Conservation (phyloP, 257 asterid genomes). For the Plantago elongata region DNA sequence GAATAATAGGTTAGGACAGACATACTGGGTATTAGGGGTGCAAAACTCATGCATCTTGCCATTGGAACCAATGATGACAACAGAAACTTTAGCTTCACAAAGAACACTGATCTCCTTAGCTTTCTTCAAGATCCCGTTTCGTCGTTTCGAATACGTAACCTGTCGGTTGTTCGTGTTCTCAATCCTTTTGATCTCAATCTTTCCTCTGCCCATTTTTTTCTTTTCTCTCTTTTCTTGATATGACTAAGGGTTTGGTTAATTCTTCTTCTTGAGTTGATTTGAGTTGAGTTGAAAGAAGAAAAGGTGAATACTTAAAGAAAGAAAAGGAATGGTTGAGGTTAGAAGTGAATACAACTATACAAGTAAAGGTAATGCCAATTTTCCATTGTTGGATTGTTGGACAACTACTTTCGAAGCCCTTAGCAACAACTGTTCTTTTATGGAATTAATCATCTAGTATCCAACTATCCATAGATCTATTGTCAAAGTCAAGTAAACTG, state of each 20-base stretch:
- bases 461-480: conserved; percentile 16
- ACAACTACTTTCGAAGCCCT: conserved; percentile 44
- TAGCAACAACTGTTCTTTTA: conserved; percentile 33
- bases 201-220: conserved; percentile 48
- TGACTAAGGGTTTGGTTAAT: neutral
- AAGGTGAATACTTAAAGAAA: conserved; percentile 3
- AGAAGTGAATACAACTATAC: conserved; percentile 6
- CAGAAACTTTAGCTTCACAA: conserved; percentile 67
- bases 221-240: neutral
- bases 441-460: conserved; percentile 9
- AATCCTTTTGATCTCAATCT: conserved; percentile 55
- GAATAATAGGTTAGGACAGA: neutral
- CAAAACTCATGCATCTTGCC: conserved; percentile 76
- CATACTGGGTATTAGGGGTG: conserved; percentile 57
- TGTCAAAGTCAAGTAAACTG: conserved; percentile 42
- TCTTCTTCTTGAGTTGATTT: neutral
- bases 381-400: conserved; percentile 42
- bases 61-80: conserved; percentile 56
- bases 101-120: conserved; percentile 71
- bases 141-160: conserved; percentile 64
- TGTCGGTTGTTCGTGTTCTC: conserved; percentile 69
- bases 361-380: conserved; percentile 26
- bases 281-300: neutral
- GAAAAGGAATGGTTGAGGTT: conserved; percentile 26
- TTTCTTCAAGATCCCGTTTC: conserved; percentile 67